Conservation (phyloP, 805 yeast species). For the Candida ficus region DNA sequence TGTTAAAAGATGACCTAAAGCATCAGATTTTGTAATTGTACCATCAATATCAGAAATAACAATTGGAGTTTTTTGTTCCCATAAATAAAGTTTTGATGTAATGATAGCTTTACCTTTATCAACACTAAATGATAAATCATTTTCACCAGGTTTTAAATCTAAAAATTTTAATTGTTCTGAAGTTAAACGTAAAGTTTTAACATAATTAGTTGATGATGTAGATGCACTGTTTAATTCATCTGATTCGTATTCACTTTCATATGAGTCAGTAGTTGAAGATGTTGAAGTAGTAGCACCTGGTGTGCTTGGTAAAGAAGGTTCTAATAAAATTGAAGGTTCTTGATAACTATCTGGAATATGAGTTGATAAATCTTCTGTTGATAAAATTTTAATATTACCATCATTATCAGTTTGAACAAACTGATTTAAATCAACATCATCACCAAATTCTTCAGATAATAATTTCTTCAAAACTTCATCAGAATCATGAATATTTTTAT, state of each 20-base stretch:
- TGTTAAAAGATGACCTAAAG: constrained; percentile 90
- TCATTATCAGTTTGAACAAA: constrained; percentile 53
- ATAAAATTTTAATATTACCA: constrained; percentile 60
- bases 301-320: neutral
- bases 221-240: constrained; percentile 9
- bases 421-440: constrained; percentile 39
- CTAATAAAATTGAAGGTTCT: neutral
- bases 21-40: constrained; percentile 96
- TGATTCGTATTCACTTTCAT: constrained; percentile 5
- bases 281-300: neutral
- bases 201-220: constrained; percentile 38
- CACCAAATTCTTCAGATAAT: constrained; percentile 70
- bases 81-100: constrained; percentile 66
- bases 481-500: constrained; percentile 67
- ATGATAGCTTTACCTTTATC: constrained; percentile 79
- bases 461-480: constrained; percentile 72
- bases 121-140: constrained; percentile 72
- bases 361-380: constrained; percentile 24
- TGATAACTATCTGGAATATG: neutral
- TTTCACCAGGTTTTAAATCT: constrained; percentile 72
- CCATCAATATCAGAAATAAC: constrained; percentile 98
- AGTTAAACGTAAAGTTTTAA: constrained; percentile 84
- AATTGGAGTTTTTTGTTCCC: constrained; percentile 82
- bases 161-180: constrained; percentile 80
- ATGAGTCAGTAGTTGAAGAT: constrained; percentile 3